Percentiles rank a stretch among this genome's conserved stretches.
Evolutionary conservation across 257 asterid genomes (phyloP).

Genomic region (Fraxinus americana): DNA sequence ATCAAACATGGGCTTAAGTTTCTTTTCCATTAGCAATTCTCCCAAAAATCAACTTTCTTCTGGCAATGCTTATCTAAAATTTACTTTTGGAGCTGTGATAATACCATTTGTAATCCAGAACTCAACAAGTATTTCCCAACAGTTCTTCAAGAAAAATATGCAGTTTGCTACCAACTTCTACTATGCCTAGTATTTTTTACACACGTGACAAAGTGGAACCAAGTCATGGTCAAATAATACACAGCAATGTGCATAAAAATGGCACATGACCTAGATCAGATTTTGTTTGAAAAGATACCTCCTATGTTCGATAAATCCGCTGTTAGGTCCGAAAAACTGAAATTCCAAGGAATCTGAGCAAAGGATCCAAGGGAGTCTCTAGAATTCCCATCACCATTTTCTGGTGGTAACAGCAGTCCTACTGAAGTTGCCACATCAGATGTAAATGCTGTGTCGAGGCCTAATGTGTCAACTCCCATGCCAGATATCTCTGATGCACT

Average conservation of each 20-base stretch:
- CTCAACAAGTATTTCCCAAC: background rate
- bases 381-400: slow-evolving; percentile 79
- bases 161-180: background rate
- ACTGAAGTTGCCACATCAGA: slow-evolving; percentile 78
- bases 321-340: slow-evolving; percentile 85
- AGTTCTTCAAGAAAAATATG: background rate
- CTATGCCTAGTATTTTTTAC: background rate
- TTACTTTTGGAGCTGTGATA: background rate
- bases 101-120: background rate
- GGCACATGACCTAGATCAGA: background rate
- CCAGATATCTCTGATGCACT: slow-evolving; percentile 83
- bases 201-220: background rate
- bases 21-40: background rate
- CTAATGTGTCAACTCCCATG: slow-evolving; percentile 81
- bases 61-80: background rate
- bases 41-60: background rate
- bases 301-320: slow-evolving; percentile 82
- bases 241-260: background rate
- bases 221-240: background rate
- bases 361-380: slow-evolving; percentile 79
- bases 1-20: background rate
- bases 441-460: slow-evolving; percentile 79
- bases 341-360: slow-evolving; percentile 91
- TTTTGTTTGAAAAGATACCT: slow-evolving; percentile 29
- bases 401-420: slow-evolving; percentile 77